Evolutionary conservation across 768 basidiomycete genomes (phyloP), one percentile per base, ranked within the genome.

Genomic region (Mycena olivaceomarginata): DNA sequence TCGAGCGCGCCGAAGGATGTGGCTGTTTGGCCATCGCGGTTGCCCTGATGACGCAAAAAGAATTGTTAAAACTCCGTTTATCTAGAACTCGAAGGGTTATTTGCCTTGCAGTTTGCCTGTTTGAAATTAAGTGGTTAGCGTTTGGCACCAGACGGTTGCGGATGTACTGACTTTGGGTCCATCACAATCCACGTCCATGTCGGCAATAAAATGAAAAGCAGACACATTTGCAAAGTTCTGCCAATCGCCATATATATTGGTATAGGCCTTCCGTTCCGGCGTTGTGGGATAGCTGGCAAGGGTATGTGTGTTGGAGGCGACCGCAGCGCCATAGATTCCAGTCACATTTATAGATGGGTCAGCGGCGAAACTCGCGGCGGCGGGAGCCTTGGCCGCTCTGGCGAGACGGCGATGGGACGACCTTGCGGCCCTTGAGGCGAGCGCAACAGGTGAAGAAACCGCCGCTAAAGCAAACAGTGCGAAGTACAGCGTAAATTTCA

Each of bases 181-280:
- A 74, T 83, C 82, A 60, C 82, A 83, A 60, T 83, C 82, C 1
- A 80, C 71, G 56, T 83, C 81, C 83, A 83, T 83, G 59, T 83
- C 82, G 16, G 80, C 82, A 20, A 81, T 79, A 68, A 82, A 82
- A 53, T 79, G 74, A 60, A 80, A 78, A 6, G 81, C 80, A 46
- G 79, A 77, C 10, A 79, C 75, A 37, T 63, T 75, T 0, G 51
- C 13, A 5, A 81, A 67, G 39, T 81, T 77, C 72, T 56, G 63
- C 75, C 80, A 80, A 43, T 80, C 79, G 46, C 78, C 75, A 59
- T 79, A 81, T 5, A 83, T 82, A n/a, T 69, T 76, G 40, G 41
- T 74, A 1, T 59, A 71, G 15, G 43, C 60, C 20, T 77, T 75
- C 20, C 75, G 71, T 20, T 70, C 67, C 20, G 76, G 48, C 2